Conservation (phyloP, 495 filamentous ascomycete genomes). For the Aspergillus hancockii region DNA sequence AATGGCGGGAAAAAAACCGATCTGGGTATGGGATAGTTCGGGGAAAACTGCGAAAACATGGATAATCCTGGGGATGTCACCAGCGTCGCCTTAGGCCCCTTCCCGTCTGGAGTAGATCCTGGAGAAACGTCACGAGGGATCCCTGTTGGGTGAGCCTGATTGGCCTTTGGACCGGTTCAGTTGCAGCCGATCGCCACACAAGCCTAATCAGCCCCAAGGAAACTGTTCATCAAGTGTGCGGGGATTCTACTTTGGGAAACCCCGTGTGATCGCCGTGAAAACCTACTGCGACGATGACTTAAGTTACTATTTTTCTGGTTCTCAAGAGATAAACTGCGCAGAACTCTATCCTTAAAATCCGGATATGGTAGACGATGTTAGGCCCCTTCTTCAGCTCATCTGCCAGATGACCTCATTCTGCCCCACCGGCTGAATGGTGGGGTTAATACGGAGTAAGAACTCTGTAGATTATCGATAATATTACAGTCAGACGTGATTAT, state of each 20-base stretch:
- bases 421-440: not conserved
- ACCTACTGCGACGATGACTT: not conserved
- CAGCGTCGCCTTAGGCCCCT: not conserved
- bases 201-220: not conserved
- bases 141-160: not conserved
- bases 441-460: no score
- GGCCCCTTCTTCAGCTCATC: not conserved
- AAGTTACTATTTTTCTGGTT: not conserved
- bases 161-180: not conserved
- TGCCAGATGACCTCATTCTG: slow-evolving; percentile 5
- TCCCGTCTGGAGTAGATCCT: not conserved
- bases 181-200: not conserved
- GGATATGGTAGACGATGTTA: not conserved
- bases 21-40: not conserved
- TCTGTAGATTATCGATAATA: no score
- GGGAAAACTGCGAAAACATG: not conserved
- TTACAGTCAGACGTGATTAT: no score
- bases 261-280: not conserved
- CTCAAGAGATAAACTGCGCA: not conserved
- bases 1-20: not conserved
- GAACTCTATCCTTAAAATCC: not conserved
- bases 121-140: slow-evolving; percentile 8
- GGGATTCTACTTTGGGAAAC: not conserved
- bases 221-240: not conserved
- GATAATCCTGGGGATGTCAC: slow-evolving; percentile 4